Base-by-base conservation (phyloP, 2,329 filamentous ascomycete genomes). In the Nannizziopsis arthrosporioides region DNA sequence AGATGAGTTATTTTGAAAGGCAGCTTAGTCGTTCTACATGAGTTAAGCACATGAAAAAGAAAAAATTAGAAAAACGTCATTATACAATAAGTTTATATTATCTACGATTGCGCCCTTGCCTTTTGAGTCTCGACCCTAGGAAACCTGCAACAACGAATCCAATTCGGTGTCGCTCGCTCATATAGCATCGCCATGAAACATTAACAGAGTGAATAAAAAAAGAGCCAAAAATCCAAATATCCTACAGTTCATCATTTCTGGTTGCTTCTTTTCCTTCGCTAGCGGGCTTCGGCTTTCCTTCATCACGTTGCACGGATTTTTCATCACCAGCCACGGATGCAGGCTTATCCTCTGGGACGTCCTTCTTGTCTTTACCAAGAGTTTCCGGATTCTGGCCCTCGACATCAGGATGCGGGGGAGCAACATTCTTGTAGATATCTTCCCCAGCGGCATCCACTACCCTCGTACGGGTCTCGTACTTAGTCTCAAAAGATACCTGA, bases 401-500 rank as follows among this genome's bases (percentile, higher is more conserved):
- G 2, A 71, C 72, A 57, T 78, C 75, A 1, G 75, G 75, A 57
- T 78, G 76, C 51, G 71, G 70, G 40, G 73, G 75, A 44, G 71
- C 75, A 17, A 66, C 56, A 32, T 62, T 63, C 48, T 70, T 60
- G 18, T 65, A 55, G n/a, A 94, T 68, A 61, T 93, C 85, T 55
- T 89, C 87, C 51, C 89, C 92, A 38, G 80, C 65, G 45, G 77
- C 78, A 65, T 94, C 87, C 36, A 94, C 74, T 48, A 96, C 68
- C 50, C 86, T 82, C 7, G 88, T 95, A 55, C 85, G 78, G n/a
- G 90, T 95, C 73, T 96, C 90, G 63, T 95, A 95, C 56, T 83
- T 84, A 10, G 92, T 96, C 70, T 93, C 82, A 70, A 98, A 95
- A 59, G 87, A 86, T 51, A 96, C 89, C 68, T 94, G 93, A 59